These are phyloP conservation scores for Aphanomyces stellatus DNA, from an alignment of 352 stramenopile genomes.

Conservation along the genomic window DNA sequence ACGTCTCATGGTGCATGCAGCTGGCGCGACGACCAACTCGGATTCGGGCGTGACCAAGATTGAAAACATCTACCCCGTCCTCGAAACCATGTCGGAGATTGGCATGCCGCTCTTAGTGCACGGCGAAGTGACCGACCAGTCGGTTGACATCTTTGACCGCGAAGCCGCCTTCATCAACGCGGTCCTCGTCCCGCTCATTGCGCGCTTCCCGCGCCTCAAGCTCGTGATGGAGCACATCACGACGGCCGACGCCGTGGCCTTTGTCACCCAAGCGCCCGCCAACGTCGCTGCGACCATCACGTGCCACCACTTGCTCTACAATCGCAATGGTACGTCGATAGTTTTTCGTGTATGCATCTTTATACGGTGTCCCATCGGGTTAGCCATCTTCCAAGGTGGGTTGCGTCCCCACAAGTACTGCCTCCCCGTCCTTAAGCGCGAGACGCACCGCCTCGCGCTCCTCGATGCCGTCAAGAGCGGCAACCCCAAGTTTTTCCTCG, in stretches of 20 bases:
- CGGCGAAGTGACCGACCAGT: constrained; percentile 91
- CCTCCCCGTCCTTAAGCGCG: constrained; percentile 97
- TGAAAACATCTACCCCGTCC: constrained; percentile 87
- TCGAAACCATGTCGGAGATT: constrained; percentile 60
- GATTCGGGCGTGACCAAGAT: constrained; percentile 96
- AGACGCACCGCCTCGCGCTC: constrained; percentile 88
- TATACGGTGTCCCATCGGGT: background rate
- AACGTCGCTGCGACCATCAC: constrained; percentile 98
- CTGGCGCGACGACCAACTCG: constrained; percentile 98
- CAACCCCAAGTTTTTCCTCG: constrained; percentile 96
- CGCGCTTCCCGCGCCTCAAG: constrained; percentile 91
- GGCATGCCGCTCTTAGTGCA: constrained; percentile 96
- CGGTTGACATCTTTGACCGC: constrained; percentile 97
- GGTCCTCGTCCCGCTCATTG: constrained; percentile 91
- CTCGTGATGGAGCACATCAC: constrained; percentile 99
- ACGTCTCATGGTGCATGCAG: constrained; percentile 14
- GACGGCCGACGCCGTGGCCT: constrained; percentile 93
- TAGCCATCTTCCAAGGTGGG: constrained; percentile 85
- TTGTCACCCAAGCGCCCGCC: constrained; percentile 76
- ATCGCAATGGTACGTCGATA: constrained; percentile 83
- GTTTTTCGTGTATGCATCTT: background rate
- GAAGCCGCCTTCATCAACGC: constrained; percentile 95
- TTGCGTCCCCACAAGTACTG: constrained; percentile 99
- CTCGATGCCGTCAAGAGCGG: constrained; percentile 86
- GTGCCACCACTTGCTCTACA: constrained; percentile 99